Conservation (phyloP, 1,139 yeast species). For the Candida pseudoviswanathii region DNA sequence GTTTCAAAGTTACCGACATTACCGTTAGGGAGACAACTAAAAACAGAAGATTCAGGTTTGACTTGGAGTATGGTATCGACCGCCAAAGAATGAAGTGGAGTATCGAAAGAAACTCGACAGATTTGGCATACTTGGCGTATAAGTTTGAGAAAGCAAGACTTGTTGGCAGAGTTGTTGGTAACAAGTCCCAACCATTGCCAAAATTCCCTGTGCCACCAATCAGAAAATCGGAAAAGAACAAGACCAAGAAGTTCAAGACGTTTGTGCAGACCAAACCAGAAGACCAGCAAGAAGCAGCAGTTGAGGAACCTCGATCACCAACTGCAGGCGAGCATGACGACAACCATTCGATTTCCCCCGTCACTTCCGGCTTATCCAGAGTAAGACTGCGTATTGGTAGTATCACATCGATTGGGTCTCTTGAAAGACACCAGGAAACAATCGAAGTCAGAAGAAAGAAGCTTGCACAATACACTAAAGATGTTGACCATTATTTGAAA, state of each 20-base stretch:
- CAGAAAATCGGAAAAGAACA: constrained; percentile 16
- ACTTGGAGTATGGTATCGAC: constrained; percentile 89
- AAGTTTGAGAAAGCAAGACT: constrained; percentile 53
- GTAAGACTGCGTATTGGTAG: constrained; percentile 36
- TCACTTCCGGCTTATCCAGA: constrained; percentile 20
- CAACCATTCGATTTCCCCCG: constrained; percentile 12
- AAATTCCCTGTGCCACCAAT: constrained; percentile 36
- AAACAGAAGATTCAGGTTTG: constrained; percentile 61
- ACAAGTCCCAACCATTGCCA: constrained; percentile 29
- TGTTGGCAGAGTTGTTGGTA: constrained; percentile 24
- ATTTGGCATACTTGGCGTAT: constrained; percentile 68
- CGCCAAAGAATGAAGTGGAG: constrained; percentile 79
- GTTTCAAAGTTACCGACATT: constrained; percentile 61
- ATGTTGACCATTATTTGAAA: constrained; percentile 64
- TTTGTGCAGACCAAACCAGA: constrained; percentile 2
- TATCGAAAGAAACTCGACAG: constrained; percentile 71
- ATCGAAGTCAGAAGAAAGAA: constrained; percentile 24
- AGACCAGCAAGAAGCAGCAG: not conserved
- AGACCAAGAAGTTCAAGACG: constrained; percentile 8
- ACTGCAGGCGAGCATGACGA: constrained; percentile 9
- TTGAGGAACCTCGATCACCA: not conserved
- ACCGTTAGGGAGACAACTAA: constrained; percentile 44
- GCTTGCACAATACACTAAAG: constrained; percentile 41
- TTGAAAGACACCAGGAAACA: constrained; percentile 35
- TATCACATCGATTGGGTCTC: constrained; percentile 28